These are phyloP conservation scores for Babesia gibsoni DNA, from an alignment of 169 alveolate species.

Conservation along the genomic window DNA sequence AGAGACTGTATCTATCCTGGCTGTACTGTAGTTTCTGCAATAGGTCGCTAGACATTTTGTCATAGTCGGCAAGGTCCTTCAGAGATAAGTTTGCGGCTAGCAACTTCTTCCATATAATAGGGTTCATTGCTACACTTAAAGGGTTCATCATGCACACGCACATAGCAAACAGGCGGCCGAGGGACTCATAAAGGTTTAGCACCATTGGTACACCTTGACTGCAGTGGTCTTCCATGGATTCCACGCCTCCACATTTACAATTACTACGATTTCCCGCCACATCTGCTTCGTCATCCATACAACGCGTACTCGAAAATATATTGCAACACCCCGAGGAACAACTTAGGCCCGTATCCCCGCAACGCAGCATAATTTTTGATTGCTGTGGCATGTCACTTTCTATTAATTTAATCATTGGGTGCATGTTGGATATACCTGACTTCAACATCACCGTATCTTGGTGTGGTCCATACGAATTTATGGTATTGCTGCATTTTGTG, in stretches of 20 bases:
- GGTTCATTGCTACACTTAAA: slow-evolving; percentile 81
- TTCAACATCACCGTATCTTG: slow-evolving; percentile 85
- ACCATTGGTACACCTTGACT: slow-evolving; percentile 54
- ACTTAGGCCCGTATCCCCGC: slow-evolving; percentile 45
- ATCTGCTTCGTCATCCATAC: slow-evolving; percentile 21
- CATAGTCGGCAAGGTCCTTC: slow-evolving; percentile 55
- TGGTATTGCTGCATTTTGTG: slow-evolving; percentile 79
- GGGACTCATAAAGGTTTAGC: slow-evolving; percentile 83
- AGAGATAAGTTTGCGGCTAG: slow-evolving; percentile 54
- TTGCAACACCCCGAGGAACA: slow-evolving; percentile 62
- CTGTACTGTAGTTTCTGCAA: slow-evolving; percentile 18
- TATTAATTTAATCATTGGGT: background rate
- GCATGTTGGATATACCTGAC: slow-evolving; percentile 9
- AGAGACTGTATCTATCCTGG: background rate
- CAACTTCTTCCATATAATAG: slow-evolving; percentile 86
- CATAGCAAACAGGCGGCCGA: slow-evolving; percentile 89
- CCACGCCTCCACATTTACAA: slow-evolving; percentile 58
- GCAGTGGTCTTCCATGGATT: slow-evolving; percentile 22
- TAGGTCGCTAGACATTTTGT: slow-evolving; percentile 47
- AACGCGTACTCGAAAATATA: background rate
- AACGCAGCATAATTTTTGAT: background rate
- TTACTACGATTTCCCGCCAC: background rate
- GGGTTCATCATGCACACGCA: slow-evolving; percentile 84
- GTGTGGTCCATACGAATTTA: slow-evolving; percentile 83
- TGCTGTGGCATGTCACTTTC: background rate